Conservation (phyloP, 2,329 filamentous ascomycete genomes). For the Bisporella sp. region DNA sequence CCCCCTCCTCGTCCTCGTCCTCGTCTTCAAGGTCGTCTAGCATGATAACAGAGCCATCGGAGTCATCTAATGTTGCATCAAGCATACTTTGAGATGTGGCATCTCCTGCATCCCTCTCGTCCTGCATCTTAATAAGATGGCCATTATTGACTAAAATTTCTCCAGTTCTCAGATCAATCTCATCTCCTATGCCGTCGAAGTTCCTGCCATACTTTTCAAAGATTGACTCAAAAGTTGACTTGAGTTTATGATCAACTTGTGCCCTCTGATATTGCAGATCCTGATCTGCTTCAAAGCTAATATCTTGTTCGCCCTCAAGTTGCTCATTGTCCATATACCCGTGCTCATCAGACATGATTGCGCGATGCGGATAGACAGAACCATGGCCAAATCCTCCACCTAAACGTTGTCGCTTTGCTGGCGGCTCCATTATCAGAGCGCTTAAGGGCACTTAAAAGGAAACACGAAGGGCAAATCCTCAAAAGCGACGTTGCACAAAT, state of each 20-base stretch:
- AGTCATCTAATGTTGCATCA: constrained; percentile 7
- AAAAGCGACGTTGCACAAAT: too few species aligned
- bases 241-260: constrained; percentile 64
- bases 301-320: constrained; percentile 3
- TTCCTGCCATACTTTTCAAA: constrained; percentile 84
- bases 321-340: constrained; percentile 9
- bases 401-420: constrained; percentile 54
- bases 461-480: too few species aligned
- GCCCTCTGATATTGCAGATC: constrained; percentile 56
- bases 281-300: constrained; percentile 43
- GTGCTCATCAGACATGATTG: constrained; percentile 8
- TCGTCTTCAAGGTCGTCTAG: constrained; percentile 24
- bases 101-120: constrained; percentile 45
- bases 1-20: constrained; percentile 18
- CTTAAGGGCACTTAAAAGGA: neutral
- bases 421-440: constrained; percentile 43
- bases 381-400: constrained; percentile 21
- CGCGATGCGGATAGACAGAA: too few species aligned
- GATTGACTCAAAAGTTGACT: constrained; percentile 79
- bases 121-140: constrained; percentile 60
- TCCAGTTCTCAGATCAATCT: constrained; percentile 79
- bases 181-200: constrained; percentile 77
- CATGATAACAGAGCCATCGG: constrained; percentile 15
- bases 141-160: constrained; percentile 87
- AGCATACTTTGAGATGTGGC: neutral